Conservation (phyloP, 2,329 filamentous ascomycete species). For the Nannizziopsis barbatae region DNA sequence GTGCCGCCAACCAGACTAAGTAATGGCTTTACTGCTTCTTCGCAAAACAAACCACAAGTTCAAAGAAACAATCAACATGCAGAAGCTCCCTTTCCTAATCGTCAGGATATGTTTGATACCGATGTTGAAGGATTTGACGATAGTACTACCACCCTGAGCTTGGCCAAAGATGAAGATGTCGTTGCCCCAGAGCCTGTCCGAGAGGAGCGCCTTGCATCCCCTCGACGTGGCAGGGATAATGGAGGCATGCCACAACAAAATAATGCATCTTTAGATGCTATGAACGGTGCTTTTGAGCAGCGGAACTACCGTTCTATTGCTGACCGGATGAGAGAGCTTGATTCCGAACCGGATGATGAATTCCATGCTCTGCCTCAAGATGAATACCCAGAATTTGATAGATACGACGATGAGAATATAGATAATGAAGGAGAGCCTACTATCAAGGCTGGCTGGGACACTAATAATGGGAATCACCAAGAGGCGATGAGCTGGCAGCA, state of each 20-base stretch:
- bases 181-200: slow-evolving; percentile 7
- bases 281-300: slow-evolving; percentile 6
- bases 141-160: slow-evolving; percentile 33
- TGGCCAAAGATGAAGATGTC: slow-evolving; percentile 27
- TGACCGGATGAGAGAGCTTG: slow-evolving; percentile 28
- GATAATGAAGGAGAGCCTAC: background rate
- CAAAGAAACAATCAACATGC: background rate
- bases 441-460: slow-evolving; percentile 4
- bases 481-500: slow-evolving; percentile 27
- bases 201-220: slow-evolving; percentile 7
- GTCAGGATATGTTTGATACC: slow-evolving; percentile 33
- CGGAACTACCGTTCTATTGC: slow-evolving; percentile 18
- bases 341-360: slow-evolving; percentile 28
- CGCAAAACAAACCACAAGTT: background rate
- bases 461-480: background rate
- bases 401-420: background rate
- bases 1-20: slow-evolving; percentile 23
- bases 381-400: slow-evolving; percentile 24
- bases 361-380: slow-evolving; percentile 21
- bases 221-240: slow-evolving; percentile 12
- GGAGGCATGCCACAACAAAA: background rate
- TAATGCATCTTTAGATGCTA: slow-evolving; percentile 4
- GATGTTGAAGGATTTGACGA: slow-evolving; percentile 36
- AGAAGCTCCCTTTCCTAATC: background rate
- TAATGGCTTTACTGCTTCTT: slow-evolving; percentile 9